Percentiles rank a stretch among this genome's conserved stretches.
Conservation (phyloP, 768 basidiomycete genomes). For the Lanmaoa rubissima region DNA sequence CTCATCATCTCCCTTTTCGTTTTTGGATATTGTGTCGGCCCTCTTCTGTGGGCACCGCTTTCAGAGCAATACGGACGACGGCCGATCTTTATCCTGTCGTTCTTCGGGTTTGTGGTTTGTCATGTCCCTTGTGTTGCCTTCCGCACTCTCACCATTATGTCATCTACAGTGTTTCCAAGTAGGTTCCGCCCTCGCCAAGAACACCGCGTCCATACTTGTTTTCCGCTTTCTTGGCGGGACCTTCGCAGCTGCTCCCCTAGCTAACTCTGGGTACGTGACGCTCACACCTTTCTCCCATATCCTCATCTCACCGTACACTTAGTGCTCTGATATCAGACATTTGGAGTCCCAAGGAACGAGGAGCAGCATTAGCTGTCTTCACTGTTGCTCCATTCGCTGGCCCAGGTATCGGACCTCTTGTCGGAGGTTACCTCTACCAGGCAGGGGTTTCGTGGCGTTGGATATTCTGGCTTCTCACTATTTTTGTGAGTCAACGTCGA, state of each 20-base stretch:
- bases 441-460: conserved; percentile 55
- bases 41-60: conserved; percentile 57
- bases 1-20: conserved; percentile 64
- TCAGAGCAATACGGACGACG: conserved; percentile 58
- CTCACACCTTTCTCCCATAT: background rate
- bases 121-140: background rate
- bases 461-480: conserved; percentile 63
- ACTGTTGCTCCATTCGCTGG: conserved; percentile 67
- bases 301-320: background rate
- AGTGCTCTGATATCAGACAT: conserved; percentile 57
- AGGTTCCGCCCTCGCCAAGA: conserved; percentile 58
- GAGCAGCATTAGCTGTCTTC: conserved; percentile 65
- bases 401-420: conserved; percentile 56
- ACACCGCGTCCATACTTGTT: conserved; percentile 60
- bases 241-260: conserved; percentile 66
- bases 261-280: conserved; percentile 58
- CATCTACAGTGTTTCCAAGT: conserved; percentile 53
- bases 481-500: conserved; percentile 43
- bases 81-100: conserved; percentile 54
- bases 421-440: conserved; percentile 40
- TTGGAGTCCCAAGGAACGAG: conserved; percentile 60
- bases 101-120: conserved; percentile 53
- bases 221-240: conserved; percentile 70
- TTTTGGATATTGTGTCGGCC: conserved; percentile 66
- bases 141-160: background rate